Evolutionary conservation across 106 monocot species (phyloP), one percentile per base, ranked within the genome.

Genomic region (Ottelia alismoides): DNA sequence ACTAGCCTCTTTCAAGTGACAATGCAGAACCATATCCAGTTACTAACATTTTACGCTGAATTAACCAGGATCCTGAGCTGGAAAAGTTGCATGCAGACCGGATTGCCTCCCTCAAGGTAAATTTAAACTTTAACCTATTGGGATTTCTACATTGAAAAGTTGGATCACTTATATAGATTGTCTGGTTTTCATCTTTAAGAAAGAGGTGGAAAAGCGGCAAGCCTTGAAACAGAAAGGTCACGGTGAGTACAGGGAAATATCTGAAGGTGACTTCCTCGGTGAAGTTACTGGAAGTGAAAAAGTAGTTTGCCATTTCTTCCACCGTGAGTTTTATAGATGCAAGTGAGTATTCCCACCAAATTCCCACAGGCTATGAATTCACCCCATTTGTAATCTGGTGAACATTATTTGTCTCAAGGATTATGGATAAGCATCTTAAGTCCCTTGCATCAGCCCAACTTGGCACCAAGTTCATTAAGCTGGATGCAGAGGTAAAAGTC

Each of bases 281-380:
- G 89, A 98, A 71, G 96, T 98, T 28, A 98, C 85, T 28, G 66
- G 78, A 45, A 98, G 85, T 69, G 82, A 85, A 65, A 85, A 60
- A 75, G 85, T 62, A 20, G 74, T 98, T 30, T 90, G 96, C 65
- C 96, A 98, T 73, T 98, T 98, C 70, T 98, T 77, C 65, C 96
- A 98, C 65, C 76, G 62, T 25, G 96, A 98, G 72, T 98, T 98
- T 52, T 98, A 98, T 49, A 85, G 96, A 56, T 98, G 96, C 96
- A 98, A 90, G 96, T 98, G 83, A 82, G 31, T 1, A 20, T 24
- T 51, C 57, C 27, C 49, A 44, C n/a, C n/a, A n/a, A n/a, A n/a
- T n/a, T n/a, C n/a, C n/a, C n/a, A n/a, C n/a, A n/a, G n/a, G n/a
- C n/a, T n/a, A n/a, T n/a, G n/a, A n/a, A n/a, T n/a, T n/a, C n/a